Base-by-base conservation (phyloP, 768 basidiomycete genomes). In the Coprinopsis marcescibilis region DNA sequence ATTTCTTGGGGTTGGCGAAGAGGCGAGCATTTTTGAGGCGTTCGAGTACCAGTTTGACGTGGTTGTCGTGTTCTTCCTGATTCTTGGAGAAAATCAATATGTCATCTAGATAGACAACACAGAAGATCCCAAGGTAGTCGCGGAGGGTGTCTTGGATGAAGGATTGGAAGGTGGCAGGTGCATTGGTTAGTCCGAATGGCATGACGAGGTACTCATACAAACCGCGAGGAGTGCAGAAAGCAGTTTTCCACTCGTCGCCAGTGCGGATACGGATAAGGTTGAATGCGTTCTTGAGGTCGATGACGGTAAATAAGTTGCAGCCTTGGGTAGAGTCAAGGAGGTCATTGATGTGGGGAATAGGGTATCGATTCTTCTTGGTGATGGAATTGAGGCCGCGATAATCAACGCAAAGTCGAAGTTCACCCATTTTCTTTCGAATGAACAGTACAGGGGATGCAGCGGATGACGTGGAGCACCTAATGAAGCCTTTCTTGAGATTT, bases 21-120 rank as follows among this genome's bases (percentile, higher is more conserved):
- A 77, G 63, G 2, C 65, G 44, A 35, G 68, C 42, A 0, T 67
- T 45, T 7, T 51, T 7, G 0, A 75, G 52, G 0, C 43, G 46
- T 15, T 57, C 6, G n/a, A 63, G 29, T 3, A 61, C 59, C n/a
- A 46, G 11, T 20, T 45, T 44, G 13, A 45, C 43, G 1, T 44
- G 43, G 8, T 19, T 1, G 30, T 44, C 43, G 29, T 44, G 43
- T 37, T 63, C 50, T 10, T 50, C 49, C 8, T 54, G 21, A 3
- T 54, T 59, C 13, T 55, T 33, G 0, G 58, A 56, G 27, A 56
- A 69, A 35, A 70, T 63, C 41, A 73, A 52, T 21, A 75, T 69
- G 47, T 76, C 63, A 46, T 73, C 71, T 26, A 74, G 45, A 54
- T 74, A 76, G 34, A 76, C 65, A 21, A 74, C 60, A 45, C 62